Conservation (phyloP, 495 filamentous ascomycete genomes). For the Aspergillus homomorphus region DNA sequence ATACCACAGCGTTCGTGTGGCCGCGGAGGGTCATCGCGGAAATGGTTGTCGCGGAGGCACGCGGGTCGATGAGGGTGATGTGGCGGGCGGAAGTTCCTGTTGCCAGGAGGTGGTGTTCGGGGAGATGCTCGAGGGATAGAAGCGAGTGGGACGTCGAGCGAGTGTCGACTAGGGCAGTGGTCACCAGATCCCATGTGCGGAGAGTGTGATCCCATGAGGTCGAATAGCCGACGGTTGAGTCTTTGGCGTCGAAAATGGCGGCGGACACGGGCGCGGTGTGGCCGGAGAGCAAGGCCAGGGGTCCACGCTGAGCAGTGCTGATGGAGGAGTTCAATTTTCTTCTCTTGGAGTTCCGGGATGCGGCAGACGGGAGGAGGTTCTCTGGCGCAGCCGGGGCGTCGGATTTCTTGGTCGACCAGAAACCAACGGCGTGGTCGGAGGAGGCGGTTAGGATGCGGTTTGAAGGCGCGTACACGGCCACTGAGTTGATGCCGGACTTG, state of each 20-base stretch:
- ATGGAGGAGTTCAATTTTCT: slow-evolving; percentile 68
- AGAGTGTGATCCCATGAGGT: slow-evolving; percentile 84
- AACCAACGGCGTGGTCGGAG: slow-evolving; percentile 70
- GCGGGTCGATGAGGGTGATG: slow-evolving; percentile 86
- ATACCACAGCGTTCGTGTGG: slow-evolving; percentile 79
- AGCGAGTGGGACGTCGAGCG: slow-evolving; percentile 79
- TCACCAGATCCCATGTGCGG: slow-evolving; percentile 87
- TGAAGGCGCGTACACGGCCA: slow-evolving; percentile 73
- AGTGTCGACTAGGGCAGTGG: slow-evolving; percentile 67
- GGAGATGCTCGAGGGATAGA: slow-evolving; percentile 67
- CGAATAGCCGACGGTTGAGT: slow-evolving; percentile 86
- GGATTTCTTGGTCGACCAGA: slow-evolving; percentile 78
- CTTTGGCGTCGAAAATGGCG: slow-evolving; percentile 76
- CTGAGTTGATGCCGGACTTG: slow-evolving; percentile 64
- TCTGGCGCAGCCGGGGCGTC: slow-evolving; percentile 68
- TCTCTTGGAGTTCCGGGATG: slow-evolving; percentile 63
- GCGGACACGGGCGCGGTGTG: slow-evolving; percentile 72
- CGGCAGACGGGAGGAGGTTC: slow-evolving; percentile 59
- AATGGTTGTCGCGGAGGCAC: slow-evolving; percentile 66
- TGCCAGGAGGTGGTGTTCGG: slow-evolving; percentile 68
- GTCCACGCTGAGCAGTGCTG: slow-evolving; percentile 68
- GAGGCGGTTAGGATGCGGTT: slow-evolving; percentile 80
- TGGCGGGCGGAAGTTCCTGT: slow-evolving; percentile 82
- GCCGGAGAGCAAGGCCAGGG: slow-evolving; percentile 66
- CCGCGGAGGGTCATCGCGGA: slow-evolving; percentile 84